Conservation (phyloP, 179 eudicot species). For the Pouteria campechiana region DNA sequence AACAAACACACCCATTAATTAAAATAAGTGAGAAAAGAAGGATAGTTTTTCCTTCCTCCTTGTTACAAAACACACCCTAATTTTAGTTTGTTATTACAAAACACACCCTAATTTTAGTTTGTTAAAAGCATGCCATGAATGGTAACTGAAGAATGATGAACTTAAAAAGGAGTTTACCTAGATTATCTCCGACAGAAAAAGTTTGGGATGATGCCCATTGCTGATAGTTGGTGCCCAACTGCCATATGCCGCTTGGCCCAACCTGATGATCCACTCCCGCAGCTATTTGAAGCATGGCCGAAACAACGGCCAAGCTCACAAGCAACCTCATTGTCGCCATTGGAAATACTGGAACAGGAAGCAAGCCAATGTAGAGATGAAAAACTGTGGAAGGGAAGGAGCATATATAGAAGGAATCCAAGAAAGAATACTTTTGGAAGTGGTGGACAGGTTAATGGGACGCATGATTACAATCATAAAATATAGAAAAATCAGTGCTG, state of each 20-base stretch:
- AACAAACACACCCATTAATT: no score
- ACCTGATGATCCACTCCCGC: conserved; percentile 12
- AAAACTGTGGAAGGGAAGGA: no score
- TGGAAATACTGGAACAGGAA: no score
- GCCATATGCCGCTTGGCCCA: conserved; percentile 29
- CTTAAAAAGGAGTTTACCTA: conserved; percentile 9
- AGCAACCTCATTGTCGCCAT: conserved; percentile 5
- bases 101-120: background rate
- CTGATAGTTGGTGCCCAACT: conserved; percentile 4
- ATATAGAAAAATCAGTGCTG: no score
- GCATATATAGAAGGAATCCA: no score
- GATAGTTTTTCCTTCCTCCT: no score
- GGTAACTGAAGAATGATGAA: background rate
- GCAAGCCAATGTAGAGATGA: no score
- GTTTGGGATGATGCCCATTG: conserved; percentile 15
- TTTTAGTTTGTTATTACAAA: background rate
- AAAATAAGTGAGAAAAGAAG: no score
- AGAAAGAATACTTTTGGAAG: no score
- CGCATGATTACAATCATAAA: no score
- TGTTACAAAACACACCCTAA: background rate
- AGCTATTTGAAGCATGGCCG: conserved; percentile 8
- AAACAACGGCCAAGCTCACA: conserved; percentile 7
- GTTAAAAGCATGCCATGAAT: background rate
- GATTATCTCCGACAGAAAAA: conserved; percentile 17
- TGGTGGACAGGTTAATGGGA: no score